phyloP scores from a whole-genome alignment of 73 alveolate genomes.

The Tetrahymena elliotti region DNA sequence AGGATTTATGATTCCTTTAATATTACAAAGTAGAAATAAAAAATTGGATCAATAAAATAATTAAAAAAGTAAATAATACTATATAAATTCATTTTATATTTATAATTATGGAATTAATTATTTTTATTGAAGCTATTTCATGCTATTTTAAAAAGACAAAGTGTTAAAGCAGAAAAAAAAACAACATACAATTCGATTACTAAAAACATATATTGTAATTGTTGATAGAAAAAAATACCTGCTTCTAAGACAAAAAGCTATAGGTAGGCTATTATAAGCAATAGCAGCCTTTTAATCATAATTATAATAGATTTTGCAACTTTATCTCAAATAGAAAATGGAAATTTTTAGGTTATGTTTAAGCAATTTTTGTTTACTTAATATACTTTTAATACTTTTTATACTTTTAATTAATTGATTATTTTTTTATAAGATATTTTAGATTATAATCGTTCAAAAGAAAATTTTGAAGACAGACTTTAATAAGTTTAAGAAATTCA shows the following conservation, averaged over 20 bases:
- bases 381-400: background rate
- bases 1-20: conserved; percentile 7
- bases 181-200: background rate
- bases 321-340: background rate
- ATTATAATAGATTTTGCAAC: background rate
- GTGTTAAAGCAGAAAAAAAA: too few species aligned
- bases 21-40: background rate
- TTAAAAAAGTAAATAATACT: too few species aligned
- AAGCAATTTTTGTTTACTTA: background rate
- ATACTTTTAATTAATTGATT: too few species aligned
- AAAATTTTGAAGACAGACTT: too few species aligned
- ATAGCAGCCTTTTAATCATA: background rate
- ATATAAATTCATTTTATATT: background rate
- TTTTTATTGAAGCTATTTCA: background rate
- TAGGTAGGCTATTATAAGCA: background rate
- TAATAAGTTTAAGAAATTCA: too few species aligned
- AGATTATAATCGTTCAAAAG: too few species aligned
- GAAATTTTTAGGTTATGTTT: background rate
- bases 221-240: background rate
- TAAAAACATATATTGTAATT: background rate
- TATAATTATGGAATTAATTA: too few species aligned
- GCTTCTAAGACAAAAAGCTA: background rate
- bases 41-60: too few species aligned
- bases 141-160: too few species aligned
- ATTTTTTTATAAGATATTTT: too few species aligned